Conservation (phyloP, 306 rosid genomes). For the Malus fusca region DNA sequence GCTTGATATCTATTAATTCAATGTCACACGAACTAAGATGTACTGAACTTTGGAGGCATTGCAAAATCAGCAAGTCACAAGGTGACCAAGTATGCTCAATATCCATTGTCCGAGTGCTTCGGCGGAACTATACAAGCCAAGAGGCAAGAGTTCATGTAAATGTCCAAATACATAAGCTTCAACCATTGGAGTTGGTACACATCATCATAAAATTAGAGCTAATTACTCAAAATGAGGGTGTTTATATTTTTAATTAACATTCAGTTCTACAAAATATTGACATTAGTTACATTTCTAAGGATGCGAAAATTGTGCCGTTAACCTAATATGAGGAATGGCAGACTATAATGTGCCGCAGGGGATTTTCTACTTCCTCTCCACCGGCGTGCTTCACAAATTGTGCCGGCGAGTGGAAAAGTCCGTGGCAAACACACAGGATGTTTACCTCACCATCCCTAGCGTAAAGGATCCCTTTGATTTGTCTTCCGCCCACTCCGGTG, state of each 20-base stretch:
- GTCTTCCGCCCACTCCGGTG: slow-evolving; percentile 46
- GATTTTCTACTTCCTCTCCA: slow-evolving; percentile 42
- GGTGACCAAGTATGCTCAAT: neutral
- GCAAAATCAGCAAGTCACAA: neutral
- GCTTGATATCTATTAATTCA: neutral
- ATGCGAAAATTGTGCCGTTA: neutral
- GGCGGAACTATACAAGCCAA: neutral
- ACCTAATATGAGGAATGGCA: slow-evolving; percentile 14
- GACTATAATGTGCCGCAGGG: slow-evolving; percentile 55
- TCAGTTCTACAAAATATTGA: neutral
- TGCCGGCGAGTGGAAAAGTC: slow-evolving; percentile 46
- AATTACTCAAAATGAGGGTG: neutral
- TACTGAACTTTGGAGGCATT: neutral
- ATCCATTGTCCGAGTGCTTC: neutral
- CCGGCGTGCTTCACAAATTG: slow-evolving; percentile 70
- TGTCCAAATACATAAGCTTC: neutral
- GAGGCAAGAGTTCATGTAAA: neutral
- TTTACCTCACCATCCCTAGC: slow-evolving; percentile 31
- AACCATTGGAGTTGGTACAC: neutral
- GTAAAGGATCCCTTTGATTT: slow-evolving; percentile 50
- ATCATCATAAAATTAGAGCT: neutral
- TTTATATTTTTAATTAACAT: neutral
- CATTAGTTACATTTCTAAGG: neutral
- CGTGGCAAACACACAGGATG: slow-evolving; percentile 72
- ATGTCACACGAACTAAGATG: neutral